Base-by-base conservation (phyloP, 495 filamentous ascomycete genomes). In the Penicillium herquei region DNA sequence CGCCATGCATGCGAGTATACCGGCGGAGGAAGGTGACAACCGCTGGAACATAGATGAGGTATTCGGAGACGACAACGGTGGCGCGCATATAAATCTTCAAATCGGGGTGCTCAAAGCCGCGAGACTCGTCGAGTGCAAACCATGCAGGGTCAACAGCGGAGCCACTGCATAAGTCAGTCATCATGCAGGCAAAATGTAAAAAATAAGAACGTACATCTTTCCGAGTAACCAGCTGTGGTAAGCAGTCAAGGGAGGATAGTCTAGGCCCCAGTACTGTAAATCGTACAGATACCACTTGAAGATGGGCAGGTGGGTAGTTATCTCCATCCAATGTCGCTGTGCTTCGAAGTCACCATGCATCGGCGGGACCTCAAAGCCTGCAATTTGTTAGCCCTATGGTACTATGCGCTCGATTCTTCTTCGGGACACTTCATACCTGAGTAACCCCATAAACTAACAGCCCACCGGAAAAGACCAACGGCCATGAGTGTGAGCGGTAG, bases 341-440 rank as follows among this genome's bases (percentile, higher is more conserved):
- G 95, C 94, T 70, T 98, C 94, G 68, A 96, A 97, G 69, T 98
- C 94, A 50, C 94, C 94, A 62, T 95, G 86, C 86, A 96, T 92
- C 13, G 94, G 94, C 3, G 91, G 91, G 39, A 84, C 83, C 57
- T 86, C 73, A 58, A 86, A 89, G 46, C 92, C 91, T 92, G 52
- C 0, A 44, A n/a, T 12, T 1, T 39, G 45, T 75, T 21, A 75
- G 61, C 14, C 7, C 16, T 4, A 3, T 26, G 30, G 32, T 16
- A n/a, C 31, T 37, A 54, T 33, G 31, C 5, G 30, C 14, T 10
- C 17, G 42, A 42, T 6, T n/a, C n/a, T n/a, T n/a, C n/a, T n/a
- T n/a, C 14, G 14, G 43, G 52, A 13, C 9, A 18, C 12, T 8
- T 11, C 76, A 17, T 73, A 94, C 91, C 92, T 58, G 94, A 98